phyloP scores from a whole-genome alignment of 2,329 filamentous ascomycete species.

The Alternaria brassicae region DNA sequence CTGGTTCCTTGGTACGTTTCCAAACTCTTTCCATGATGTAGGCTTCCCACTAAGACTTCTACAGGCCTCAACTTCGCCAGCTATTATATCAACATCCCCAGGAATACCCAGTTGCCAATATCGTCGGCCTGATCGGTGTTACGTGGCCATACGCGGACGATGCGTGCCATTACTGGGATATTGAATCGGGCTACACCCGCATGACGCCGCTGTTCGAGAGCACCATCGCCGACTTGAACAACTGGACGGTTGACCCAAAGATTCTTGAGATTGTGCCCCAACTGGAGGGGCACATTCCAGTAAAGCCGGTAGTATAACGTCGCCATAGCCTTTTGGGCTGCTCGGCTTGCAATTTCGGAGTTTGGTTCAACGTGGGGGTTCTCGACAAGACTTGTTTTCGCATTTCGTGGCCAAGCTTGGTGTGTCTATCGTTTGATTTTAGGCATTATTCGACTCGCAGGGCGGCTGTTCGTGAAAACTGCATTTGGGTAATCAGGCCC shows the following conservation, averaged over 20 bases:
- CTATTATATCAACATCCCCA: slow-evolving; percentile 43
- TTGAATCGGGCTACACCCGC: slow-evolving; percentile 43
- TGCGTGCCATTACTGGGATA: slow-evolving; percentile 49
- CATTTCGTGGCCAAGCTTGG: background rate
- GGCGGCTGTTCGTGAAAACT: background rate
- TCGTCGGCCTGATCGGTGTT: slow-evolving; percentile 40
- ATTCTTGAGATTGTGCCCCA: slow-evolving; percentile 44
- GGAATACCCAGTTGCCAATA: slow-evolving; percentile 36
- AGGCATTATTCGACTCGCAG: slow-evolving; percentile 3
- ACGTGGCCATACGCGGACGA: slow-evolving; percentile 48
- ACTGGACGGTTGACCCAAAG: slow-evolving; percentile 46
- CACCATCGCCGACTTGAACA: slow-evolving; percentile 41
- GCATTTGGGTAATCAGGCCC: slow-evolving; percentile 5
- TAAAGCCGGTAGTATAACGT: slow-evolving; percentile 23
- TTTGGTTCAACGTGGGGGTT: slow-evolving; percentile 5
- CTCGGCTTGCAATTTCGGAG: slow-evolving; percentile 7
- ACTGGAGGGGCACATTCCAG: slow-evolving; percentile 40
- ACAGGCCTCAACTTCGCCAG: slow-evolving; percentile 45
- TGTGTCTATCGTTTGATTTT: slow-evolving; percentile 3
- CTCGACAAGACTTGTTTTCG: background rate
- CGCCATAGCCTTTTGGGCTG: background rate
- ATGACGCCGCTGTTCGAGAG: slow-evolving; percentile 46
- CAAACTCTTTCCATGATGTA: background rate
- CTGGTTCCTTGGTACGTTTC: slow-evolving; percentile 44
- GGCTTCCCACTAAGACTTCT: slow-evolving; percentile 19